Evolutionary conservation across 2,329 filamentous ascomycete genomes (phyloP).

Genomic region (Lasiodiplodia citricola): DNA sequence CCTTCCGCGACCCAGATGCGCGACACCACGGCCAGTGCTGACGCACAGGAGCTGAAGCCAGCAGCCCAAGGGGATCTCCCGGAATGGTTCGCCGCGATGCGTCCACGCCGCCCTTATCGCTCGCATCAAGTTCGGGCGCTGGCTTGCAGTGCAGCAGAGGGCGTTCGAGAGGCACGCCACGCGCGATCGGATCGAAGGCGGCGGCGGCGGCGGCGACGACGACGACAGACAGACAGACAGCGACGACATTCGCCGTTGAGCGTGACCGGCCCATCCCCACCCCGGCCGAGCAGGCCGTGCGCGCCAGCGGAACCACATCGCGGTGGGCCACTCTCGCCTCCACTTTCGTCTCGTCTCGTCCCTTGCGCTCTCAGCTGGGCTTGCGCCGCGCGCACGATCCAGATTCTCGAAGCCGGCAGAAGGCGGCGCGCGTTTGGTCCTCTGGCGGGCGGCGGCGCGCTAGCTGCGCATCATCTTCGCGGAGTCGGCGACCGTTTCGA

Average conservation of each 20-base stretch:
- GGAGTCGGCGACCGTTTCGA: conserved; percentile 15
- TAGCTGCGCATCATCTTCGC: conserved; percentile 23
- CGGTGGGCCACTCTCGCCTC: not conserved
- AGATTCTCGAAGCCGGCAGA: conserved; percentile 25
- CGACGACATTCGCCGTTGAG: conserved; percentile 5
- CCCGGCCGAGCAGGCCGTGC: conserved; percentile 12
- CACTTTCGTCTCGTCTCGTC: conserved; percentile 11
- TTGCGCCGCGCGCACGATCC: conserved; percentile 14
- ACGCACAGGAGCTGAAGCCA: conserved; percentile 10
- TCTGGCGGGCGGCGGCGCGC: conserved; percentile 14
- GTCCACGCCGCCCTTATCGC: conserved; percentile 7
- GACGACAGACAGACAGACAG: not conserved
- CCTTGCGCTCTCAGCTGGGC: conserved; percentile 1
- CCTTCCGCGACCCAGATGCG: conserved; percentile 18
- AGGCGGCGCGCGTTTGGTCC: conserved; percentile 10
- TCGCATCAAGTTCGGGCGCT: not conserved
- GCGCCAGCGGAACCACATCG: not conserved
- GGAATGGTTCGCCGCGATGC: conserved; percentile 21
- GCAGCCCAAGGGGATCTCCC: conserved; percentile 14
- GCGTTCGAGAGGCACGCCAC: not conserved
- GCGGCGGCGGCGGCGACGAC: not conserved
- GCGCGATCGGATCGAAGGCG: not conserved
- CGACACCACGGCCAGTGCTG: conserved; percentile 11
- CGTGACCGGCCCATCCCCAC: conserved; percentile 20
- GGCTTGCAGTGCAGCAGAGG: conserved; percentile 1